Base-by-base conservation (phyloP, 1,284 basidiomycete species). In the Pseudozyma hubeiensis region DNA sequence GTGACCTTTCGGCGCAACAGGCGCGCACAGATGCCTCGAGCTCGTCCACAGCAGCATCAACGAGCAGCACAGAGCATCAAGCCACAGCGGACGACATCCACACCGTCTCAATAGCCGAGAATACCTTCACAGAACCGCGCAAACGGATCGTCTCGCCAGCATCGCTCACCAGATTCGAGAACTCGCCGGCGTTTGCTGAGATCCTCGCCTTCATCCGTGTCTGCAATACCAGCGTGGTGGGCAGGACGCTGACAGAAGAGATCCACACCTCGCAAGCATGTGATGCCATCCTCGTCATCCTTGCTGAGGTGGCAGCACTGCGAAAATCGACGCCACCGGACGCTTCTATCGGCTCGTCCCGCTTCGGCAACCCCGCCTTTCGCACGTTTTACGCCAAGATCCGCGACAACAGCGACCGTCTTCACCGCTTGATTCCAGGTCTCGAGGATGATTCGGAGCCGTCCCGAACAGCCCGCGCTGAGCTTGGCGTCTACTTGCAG, bases 321-420 rank as follows among this genome's bases (percentile, higher is more conserved):
- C 93, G 81, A 81, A 86, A 43, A 86, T 91, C 34, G 2, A 94
- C 90, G 0, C 96, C 96, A 4, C 90, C 95, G 0, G 90, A 96
- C 24, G 64, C 61, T 2, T 91, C 95, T 75, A 97, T 97, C 83
- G 90, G 91, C 66, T 90, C 91, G 1, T 97, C 94, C 46, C 87
- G 97, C 30, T 99, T 99, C 80, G 97, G 96, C 3, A 99, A 99
- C 85, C 95, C 96, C 1, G 96, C 96, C 0, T 99, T 99, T 86
- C 88, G 92, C 78, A 90, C 89, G 0, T 95, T 99, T 80, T 93
- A 96, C 80, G 93, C 96, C 85, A 89, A 90, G 78, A 87, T 98
- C 14, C 82, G 86, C 17, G 88, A 91, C 85, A 92, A 91, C 78
- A 75, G 88, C 81, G 29, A 65, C 51, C 59, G 29, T 40, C 64